Conservation (phyloP, 1,139 yeast species). For the Taphrina pruni region DNA sequence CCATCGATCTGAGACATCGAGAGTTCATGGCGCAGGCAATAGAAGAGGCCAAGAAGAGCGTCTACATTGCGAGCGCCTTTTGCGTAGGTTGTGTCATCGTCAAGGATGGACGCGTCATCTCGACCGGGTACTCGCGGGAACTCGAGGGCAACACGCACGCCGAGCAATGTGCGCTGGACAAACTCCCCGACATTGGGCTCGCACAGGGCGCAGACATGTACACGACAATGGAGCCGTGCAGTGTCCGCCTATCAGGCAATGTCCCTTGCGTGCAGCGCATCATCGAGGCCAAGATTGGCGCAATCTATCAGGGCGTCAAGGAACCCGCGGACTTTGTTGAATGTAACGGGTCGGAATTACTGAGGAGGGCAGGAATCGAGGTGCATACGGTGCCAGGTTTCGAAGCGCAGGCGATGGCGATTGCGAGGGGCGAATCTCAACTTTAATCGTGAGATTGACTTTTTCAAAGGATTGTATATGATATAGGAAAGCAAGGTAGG, state of each 20-base stretch:
- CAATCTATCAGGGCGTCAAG: conserved; percentile 87
- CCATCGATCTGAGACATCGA: conserved; percentile 21
- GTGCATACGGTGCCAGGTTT: conserved; percentile 84
- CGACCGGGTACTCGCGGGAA: conserved; percentile 89
- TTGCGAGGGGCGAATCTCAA: conserved; percentile 70
- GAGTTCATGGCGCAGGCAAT: conserved; percentile 68
- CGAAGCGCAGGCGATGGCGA: conserved; percentile 70
- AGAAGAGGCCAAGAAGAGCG: conserved; percentile 78
- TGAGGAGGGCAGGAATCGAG: conserved; percentile 64
- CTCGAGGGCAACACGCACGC: conserved; percentile 97
- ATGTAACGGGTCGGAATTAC: conserved; percentile 66
- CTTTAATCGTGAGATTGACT: too few relatives aligned
- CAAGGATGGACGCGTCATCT: conserved; percentile 65
- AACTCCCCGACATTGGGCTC: conserved; percentile 58
- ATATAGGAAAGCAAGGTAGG: too few relatives aligned
- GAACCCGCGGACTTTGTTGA: conserved; percentile 90
- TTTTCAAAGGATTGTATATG: too few relatives aligned
- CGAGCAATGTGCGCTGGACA: conserved; percentile 90
- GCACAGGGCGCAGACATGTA: conserved; percentile 83
- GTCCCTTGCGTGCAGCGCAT: conserved; percentile 85
- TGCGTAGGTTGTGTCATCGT: conserved; percentile 93
- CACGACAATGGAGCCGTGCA: conserved; percentile 98
- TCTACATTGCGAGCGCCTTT: conserved; percentile 82
- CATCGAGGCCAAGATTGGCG: conserved; percentile 61
- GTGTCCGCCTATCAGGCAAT: conserved; percentile 86